phyloP scores from a whole-genome alignment of 1,284 basidiomycete genomes.

The Pholiota adiposa region DNA sequence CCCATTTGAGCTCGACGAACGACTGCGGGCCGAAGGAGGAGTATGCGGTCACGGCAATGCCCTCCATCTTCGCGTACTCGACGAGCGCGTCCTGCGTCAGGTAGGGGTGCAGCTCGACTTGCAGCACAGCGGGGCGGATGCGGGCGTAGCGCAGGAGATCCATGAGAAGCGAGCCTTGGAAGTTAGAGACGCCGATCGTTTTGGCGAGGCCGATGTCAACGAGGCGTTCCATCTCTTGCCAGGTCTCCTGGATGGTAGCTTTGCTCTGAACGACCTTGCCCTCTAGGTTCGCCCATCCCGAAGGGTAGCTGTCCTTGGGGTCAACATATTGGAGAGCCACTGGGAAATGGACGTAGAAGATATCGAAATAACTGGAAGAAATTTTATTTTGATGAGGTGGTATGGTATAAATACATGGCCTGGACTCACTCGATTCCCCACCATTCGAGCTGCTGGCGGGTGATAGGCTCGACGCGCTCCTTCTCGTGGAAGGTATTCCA shows the following conservation, averaged over 20 bases:
- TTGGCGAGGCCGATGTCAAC: constrained; percentile 70
- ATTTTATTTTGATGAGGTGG: neutral
- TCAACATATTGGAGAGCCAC: constrained; percentile 78
- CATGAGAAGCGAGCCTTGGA: constrained; percentile 62
- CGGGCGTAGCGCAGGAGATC: constrained; percentile 76
- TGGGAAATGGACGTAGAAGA: constrained; percentile 83
- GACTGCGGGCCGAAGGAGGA: constrained; percentile 78
- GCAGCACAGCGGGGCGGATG: constrained; percentile 71
- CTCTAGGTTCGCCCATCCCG: constrained; percentile 66
- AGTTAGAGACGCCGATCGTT: constrained; percentile 79
- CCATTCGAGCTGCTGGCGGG: constrained; percentile 59
- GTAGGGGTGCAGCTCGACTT: constrained; percentile 82
- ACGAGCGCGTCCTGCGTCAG: constrained; percentile 71
- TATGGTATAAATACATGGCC: neutral
- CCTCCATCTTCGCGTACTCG: constrained; percentile 58
- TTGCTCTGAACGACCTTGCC: constrained; percentile 40
- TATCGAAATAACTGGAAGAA: constrained; percentile 65
- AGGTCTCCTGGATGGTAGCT: constrained; percentile 76
- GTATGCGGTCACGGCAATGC: constrained; percentile 78
- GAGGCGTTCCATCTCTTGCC: constrained; percentile 75
- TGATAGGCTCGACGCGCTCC: constrained; percentile 57
- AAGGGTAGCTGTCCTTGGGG: constrained; percentile 74
- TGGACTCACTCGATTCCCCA: constrained; percentile 69
- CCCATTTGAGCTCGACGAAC: constrained; percentile 67
- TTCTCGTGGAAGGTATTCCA: constrained; percentile 84